Conservation (phyloP, 495 filamentous ascomycete species). For the Penicillium cataractarum region DNA sequence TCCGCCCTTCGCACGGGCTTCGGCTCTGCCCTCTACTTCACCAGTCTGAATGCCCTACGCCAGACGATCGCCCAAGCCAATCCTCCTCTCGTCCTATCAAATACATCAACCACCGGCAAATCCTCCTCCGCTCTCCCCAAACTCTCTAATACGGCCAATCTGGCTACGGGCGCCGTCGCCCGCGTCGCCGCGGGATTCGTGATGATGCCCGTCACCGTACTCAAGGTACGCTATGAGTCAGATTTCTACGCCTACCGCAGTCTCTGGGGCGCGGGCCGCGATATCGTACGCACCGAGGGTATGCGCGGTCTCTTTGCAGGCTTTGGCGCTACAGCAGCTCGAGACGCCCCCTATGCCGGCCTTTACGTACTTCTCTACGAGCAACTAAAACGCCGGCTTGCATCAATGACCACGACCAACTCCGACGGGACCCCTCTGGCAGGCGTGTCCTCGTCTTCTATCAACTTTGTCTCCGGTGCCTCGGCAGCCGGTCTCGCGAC, state of each 20-base stretch:
- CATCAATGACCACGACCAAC: slow-evolving; percentile 29
- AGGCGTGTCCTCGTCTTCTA: slow-evolving; percentile 58
- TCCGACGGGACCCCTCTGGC: slow-evolving; percentile 21
- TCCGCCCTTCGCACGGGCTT: slow-evolving; percentile 90
- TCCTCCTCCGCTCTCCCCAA: slow-evolving; percentile 79
- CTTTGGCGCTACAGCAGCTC: slow-evolving; percentile 88
- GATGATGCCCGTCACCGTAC: slow-evolving; percentile 94
- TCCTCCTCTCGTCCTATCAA: slow-evolving; percentile 28
- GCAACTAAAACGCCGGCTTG: slow-evolving; percentile 73
- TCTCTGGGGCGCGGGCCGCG: slow-evolving; percentile 67
- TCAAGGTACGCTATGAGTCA: slow-evolving; percentile 95
- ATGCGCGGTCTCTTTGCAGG: slow-evolving; percentile 87
- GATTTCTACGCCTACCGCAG: slow-evolving; percentile 83
- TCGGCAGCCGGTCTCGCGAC: slow-evolving; percentile 81
- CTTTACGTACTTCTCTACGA: slow-evolving; percentile 96
- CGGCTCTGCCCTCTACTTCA: slow-evolving; percentile 94
- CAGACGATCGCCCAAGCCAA: slow-evolving; percentile 60
- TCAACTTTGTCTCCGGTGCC: slow-evolving; percentile 84
- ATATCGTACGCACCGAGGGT: slow-evolving; percentile 77
- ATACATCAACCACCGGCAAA: slow-evolving; percentile 21
- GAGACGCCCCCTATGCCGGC: slow-evolving; percentile 94
- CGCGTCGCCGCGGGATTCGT: slow-evolving; percentile 83
- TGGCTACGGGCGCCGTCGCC: slow-evolving; percentile 81
- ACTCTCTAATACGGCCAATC: slow-evolving; percentile 82
- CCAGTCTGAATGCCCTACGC: slow-evolving; percentile 79